Conservation (phyloP, 1,284 basidiomycete species). For the Ganoderma resinaceum region DNA sequence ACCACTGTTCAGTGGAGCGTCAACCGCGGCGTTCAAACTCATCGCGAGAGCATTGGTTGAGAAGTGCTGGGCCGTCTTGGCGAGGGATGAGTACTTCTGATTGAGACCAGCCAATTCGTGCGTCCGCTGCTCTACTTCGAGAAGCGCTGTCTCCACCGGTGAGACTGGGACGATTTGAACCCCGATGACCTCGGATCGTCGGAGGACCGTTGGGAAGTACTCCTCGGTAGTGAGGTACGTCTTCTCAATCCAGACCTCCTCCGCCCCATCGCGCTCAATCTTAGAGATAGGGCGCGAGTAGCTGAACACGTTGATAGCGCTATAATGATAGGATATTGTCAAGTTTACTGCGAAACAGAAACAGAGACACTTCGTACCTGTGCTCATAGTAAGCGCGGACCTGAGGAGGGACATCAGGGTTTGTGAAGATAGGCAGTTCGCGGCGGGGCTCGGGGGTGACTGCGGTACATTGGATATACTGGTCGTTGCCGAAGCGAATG, state of each 20-base stretch:
- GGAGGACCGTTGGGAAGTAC: conserved; percentile 90
- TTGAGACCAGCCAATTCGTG: conserved; percentile 78
- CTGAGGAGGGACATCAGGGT: conserved; percentile 82
- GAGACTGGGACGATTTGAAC: conserved; percentile 82
- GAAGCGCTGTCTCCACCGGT: conserved; percentile 85
- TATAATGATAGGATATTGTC: conserved; percentile 39
- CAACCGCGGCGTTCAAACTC: conserved; percentile 88
- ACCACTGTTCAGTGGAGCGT: conserved; percentile 81
- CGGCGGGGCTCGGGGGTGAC: conserved; percentile 89
- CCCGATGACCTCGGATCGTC: conserved; percentile 89
- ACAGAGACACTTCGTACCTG: conserved; percentile 52
- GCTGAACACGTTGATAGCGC: conserved; percentile 84
- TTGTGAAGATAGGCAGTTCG: conserved; percentile 81
- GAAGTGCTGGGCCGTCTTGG: conserved; percentile 75
- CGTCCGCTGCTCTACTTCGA: conserved; percentile 81
- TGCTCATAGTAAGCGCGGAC: conserved; percentile 91
- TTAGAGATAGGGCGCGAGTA: conserved; percentile 76
- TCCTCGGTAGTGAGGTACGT: conserved; percentile 88
- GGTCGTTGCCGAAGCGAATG: conserved; percentile 80
- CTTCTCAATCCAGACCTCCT: conserved; percentile 90
- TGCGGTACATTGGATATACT: conserved; percentile 89
- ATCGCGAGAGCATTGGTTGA: conserved; percentile 89
- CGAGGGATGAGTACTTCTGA: conserved; percentile 76
- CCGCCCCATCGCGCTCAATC: conserved; percentile 63
- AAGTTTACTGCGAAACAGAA: conserved; percentile 17